These are phyloP conservation scores for Penicillium atrosanguineum DNA, from an alignment of 495 filamentous ascomycete genomes.

Conservation along the genomic window DNA sequence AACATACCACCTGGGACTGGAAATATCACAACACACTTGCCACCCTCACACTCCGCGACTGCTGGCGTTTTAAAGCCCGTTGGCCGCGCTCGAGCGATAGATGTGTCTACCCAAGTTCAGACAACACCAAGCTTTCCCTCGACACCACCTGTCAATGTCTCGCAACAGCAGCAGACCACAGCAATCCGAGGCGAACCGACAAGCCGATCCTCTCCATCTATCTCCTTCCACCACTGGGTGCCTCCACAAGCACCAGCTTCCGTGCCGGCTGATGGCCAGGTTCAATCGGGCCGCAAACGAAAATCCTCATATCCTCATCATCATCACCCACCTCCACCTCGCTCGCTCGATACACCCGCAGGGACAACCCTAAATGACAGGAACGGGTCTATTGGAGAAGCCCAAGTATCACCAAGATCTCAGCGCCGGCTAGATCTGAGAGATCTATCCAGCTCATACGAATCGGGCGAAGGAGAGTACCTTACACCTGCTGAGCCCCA, in stretches of 20 bases:
- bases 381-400: neutral
- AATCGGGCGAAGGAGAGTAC: neutral
- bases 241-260: conserved; percentile 4
- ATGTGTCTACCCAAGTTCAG: neutral
- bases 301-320: neutral
- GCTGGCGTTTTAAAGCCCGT: neutral
- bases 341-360: neutral
- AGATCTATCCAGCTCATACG: neutral
- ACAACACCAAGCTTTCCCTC: neutral
- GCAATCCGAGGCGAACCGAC: neutral
- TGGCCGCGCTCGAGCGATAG: neutral
- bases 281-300: neutral
- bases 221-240: conserved; percentile 14
- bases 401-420: neutral
- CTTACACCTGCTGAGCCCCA: neutral
- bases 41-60: neutral
- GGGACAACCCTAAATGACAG: neutral
- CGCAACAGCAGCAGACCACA: neutral
- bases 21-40: neutral
- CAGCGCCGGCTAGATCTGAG: neutral
- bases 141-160: neutral
- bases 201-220: conserved; percentile 1
- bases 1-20: neutral
- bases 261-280: neutral
- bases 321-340: conserved; percentile 1